phyloP scores from a whole-genome alignment of 331 rosid species.

The Quercus lobata region DNA sequence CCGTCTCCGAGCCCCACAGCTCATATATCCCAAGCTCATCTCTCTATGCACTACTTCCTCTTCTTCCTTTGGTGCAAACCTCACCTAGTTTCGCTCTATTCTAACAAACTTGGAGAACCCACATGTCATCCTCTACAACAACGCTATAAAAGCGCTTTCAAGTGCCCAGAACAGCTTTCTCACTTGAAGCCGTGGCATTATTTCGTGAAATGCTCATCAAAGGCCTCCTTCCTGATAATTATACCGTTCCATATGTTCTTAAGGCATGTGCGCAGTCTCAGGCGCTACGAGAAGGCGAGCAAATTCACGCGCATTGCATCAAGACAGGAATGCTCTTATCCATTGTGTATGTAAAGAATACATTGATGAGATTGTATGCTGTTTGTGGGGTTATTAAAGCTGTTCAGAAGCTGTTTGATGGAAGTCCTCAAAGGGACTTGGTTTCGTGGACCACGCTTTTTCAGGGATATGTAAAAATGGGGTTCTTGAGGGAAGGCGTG shows the following conservation, averaged over 20 bases:
- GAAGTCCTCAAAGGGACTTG: slow-evolving; percentile 27
- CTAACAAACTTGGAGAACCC: slow-evolving; percentile 11
- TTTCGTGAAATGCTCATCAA: slow-evolving; percentile 22
- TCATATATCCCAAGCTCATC: slow-evolving; percentile 4
- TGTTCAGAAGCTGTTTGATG: slow-evolving; percentile 26
- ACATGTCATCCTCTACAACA: slow-evolving; percentile 29
- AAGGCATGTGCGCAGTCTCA: slow-evolving; percentile 27
- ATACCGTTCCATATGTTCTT: slow-evolving; percentile 34
- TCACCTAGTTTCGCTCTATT: slow-evolving; percentile 20
- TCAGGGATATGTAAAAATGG: slow-evolving; percentile 30
- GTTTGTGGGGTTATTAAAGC: slow-evolving; percentile 24
- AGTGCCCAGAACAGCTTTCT: not conserved
- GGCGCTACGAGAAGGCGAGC: slow-evolving; percentile 32
- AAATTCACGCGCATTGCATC: slow-evolving; percentile 24
- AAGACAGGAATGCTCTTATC: slow-evolving; percentile 23
- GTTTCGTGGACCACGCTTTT: slow-evolving; percentile 45
- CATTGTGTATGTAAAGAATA: slow-evolving; percentile 35
- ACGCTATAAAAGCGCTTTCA: slow-evolving; percentile 21
- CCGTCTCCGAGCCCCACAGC: slow-evolving; percentile 2
- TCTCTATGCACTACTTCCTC: not conserved
- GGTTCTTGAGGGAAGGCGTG: not conserved
- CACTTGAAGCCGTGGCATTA: slow-evolving; percentile 11
- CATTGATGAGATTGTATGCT: slow-evolving; percentile 30
- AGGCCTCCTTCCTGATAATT: slow-evolving; percentile 30
- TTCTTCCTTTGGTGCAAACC: not conserved